Conservation (phyloP, 345 rosid species). For the Pseudoturritis turrita region DNA sequence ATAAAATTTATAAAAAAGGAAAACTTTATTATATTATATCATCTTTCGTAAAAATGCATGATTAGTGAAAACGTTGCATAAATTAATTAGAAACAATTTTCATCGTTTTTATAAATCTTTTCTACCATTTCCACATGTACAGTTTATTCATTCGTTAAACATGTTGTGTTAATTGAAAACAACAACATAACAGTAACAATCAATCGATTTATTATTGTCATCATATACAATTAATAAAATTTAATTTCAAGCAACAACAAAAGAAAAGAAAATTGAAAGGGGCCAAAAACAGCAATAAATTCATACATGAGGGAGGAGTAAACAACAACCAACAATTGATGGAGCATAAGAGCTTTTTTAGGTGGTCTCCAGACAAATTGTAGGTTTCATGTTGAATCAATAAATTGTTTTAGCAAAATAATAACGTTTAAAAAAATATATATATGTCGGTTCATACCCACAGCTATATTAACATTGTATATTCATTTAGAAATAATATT, state of each 20-base stretch:
- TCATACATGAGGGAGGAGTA: constrained; percentile 17
- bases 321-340: constrained; percentile 22
- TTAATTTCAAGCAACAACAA: neutral
- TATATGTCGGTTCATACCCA: constrained; percentile 31
- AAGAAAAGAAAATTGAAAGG: neutral
- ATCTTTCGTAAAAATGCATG: too few species aligned
- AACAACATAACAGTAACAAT: neutral
- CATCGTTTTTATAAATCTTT: neutral
- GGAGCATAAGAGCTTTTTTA: constrained; percentile 14
- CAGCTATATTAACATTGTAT: constrained; percentile 10
- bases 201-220: neutral
- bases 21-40: too few species aligned
- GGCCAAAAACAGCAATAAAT: constrained; percentile 15
- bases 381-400: constrained; percentile 28
- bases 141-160: neutral
- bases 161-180: neutral
- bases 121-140: neutral
- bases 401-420: constrained; percentile 8
- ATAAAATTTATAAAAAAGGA: too few species aligned
- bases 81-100: too few species aligned
- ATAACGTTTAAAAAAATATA: too few species aligned
- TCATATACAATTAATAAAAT: neutral
- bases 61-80: too few species aligned
- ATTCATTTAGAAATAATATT: neutral
- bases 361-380: constrained; percentile 25